phyloP scores from a whole-genome alignment of 345 rosid genomes.

The Trapa bicornis region DNA sequence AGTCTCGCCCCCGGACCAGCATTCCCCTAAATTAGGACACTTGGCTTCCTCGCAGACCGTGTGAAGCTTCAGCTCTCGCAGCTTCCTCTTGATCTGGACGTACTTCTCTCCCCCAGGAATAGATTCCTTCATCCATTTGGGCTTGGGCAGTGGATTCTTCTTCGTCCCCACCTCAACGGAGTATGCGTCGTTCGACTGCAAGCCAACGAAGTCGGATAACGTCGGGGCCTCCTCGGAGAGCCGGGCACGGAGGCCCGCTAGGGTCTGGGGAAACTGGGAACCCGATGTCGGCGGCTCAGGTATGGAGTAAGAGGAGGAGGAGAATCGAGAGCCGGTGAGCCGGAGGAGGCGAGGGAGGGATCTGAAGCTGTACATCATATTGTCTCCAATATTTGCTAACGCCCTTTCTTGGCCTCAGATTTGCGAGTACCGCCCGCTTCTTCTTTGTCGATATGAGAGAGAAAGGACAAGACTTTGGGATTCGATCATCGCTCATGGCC shows the following conservation, averaged over 20 bases:
- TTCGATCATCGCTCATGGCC: neutral
- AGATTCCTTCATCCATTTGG: slow-evolving; percentile 95
- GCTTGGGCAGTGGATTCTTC: slow-evolving; percentile 91
- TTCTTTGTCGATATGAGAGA: neutral
- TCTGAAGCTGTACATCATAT: slow-evolving; percentile 23
- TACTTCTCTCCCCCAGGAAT: slow-evolving; percentile 91
- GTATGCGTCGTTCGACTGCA: slow-evolving; percentile 33
- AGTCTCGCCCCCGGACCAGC: slow-evolving; percentile 99
- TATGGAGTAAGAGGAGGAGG: slow-evolving; percentile 25
- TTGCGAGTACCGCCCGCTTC: neutral
- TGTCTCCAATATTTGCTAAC: neutral
- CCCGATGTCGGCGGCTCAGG: slow-evolving; percentile 9
- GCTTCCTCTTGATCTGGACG: slow-evolving; percentile 91
- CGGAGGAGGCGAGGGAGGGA: slow-evolving; percentile 24
- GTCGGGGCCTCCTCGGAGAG: slow-evolving; percentile 60
- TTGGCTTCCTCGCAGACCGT: slow-evolving; percentile 97
- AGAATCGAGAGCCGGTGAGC: slow-evolving; percentile 10
- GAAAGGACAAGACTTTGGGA: neutral
- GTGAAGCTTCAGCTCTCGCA: slow-evolving; percentile 83
- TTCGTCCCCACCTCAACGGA: slow-evolving; percentile 94
- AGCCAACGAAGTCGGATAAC: slow-evolving; percentile 49
- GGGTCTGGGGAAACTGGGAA: slow-evolving; percentile 37
- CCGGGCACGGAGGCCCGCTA: slow-evolving; percentile 72
- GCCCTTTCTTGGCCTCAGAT: neutral
- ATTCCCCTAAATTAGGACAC: slow-evolving; percentile 92